Percentiles rank a stretch among this genome's conserved stretches.
Conservation (phyloP, 495 filamentous ascomycete genomes). For the Penicillium paxilli region DNA sequence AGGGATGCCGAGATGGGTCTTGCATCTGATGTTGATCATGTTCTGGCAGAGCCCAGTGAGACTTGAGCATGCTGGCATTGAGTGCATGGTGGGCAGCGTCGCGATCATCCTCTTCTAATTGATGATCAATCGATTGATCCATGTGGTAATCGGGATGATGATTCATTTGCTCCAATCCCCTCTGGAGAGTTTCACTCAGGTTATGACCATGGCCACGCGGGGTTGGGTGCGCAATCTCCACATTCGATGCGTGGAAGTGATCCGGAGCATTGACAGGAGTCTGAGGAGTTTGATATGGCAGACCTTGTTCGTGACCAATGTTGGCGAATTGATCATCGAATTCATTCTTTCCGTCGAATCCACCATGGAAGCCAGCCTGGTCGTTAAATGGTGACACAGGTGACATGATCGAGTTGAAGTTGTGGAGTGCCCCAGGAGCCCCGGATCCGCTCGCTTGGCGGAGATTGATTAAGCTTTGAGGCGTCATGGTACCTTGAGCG, state of each 20-base stretch:
- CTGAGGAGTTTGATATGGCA: constrained; percentile 28
- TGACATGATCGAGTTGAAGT: constrained; percentile 44
- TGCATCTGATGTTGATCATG: constrained; percentile 26
- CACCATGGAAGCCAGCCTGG: constrained; percentile 32
- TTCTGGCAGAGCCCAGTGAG: constrained; percentile 40
- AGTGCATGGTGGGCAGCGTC: constrained; percentile 29
- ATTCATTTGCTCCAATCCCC: constrained; percentile 77
- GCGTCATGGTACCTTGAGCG: constrained; percentile 42
- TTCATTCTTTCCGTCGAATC: constrained; percentile 31
- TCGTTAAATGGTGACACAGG: constrained; percentile 48
- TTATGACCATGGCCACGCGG: constrained; percentile 66
- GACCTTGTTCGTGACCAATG: constrained; percentile 26
- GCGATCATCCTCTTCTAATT: constrained; percentile 65
- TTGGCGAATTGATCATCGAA: constrained; percentile 25
- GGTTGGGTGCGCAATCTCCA: constrained; percentile 63
- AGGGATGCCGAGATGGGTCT: constrained; percentile 5
- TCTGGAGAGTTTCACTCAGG: constrained; percentile 72
- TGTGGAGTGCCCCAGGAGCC: constrained; percentile 34
- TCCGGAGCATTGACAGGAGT: constrained; percentile 40
- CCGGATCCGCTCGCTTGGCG: constrained; percentile 33
- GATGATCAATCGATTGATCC: constrained; percentile 69
- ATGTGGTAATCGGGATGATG: constrained; percentile 66
- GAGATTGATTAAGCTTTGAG: constrained; percentile 44
- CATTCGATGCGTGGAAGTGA: constrained; percentile 47
- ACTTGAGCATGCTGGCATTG: constrained; percentile 38